Percentiles rank a stretch among this genome's conserved stretches.
Evolutionary conservation across 371 early-diverging fungal species (phyloP).

Genomic region (Apophysomyces ossiformis): DNA sequence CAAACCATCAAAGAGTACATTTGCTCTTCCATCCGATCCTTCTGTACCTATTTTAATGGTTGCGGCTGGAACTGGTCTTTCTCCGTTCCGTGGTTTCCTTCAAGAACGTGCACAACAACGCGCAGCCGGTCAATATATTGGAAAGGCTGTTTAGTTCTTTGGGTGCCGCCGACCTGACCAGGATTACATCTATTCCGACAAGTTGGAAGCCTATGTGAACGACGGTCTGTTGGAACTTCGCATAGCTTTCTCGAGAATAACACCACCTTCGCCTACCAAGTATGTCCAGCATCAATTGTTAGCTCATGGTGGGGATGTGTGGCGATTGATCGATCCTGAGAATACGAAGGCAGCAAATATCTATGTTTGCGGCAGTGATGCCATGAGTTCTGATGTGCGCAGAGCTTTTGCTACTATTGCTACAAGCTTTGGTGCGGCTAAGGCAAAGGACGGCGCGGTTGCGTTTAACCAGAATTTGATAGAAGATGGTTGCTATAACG

Average conservation of each 20-base stretch:
- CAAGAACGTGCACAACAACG: constrained; percentile 42
- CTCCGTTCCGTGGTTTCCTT: constrained; percentile 89
- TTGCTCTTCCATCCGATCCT: constrained; percentile 43
- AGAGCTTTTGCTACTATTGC: constrained; percentile 40
- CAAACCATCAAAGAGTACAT: constrained; percentile 49
- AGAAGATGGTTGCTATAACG: constrained; percentile 45
- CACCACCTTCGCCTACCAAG: constrained; percentile 28
- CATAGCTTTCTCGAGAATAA: constrained; percentile 72
- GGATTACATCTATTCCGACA: constrained; percentile 78
- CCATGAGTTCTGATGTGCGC: constrained; percentile 54
- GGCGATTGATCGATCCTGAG: constrained; percentile 27
- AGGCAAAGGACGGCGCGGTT: constrained; percentile 38
- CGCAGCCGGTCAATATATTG: constrained; percentile 30
- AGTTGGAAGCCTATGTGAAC: constrained; percentile 57
- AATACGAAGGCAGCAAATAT: constrained; percentile 32
- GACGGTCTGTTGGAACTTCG: constrained; percentile 61
- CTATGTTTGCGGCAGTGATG: constrained; percentile 50
- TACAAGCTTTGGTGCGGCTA: constrained; percentile 42
- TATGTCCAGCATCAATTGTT: constrained; percentile 54
- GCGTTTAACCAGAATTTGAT: constrained; percentile 26
- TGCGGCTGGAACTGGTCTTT: constrained; percentile 82
- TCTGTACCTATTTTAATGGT: constrained; percentile 60
- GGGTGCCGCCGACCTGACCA: constrained; percentile 75
- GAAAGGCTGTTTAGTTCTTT: constrained; percentile 66
- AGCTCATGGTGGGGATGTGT: constrained; percentile 39